Evolutionary conservation across 1,284 basidiomycete species (phyloP).

Genomic region (Wallemia hederae): DNA sequence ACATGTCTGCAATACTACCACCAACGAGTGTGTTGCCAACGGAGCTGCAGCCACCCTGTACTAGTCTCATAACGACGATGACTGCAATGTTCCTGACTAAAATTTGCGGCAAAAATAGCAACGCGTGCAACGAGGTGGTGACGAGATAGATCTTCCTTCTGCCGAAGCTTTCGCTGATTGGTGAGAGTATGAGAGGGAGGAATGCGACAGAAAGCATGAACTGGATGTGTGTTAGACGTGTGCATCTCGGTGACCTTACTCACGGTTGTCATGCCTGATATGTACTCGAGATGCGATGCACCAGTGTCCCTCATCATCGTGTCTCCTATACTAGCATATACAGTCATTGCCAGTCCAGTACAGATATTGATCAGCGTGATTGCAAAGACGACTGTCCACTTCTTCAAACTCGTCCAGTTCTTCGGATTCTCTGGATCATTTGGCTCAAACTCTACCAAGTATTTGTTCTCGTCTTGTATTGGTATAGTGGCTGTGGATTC

Average conservation of each 20-base stretch:
- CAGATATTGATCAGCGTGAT: not conserved
- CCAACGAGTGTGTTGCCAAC: not conserved
- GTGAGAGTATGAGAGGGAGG: not conserved
- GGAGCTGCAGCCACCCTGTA: not conserved
- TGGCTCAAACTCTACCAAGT: not conserved
- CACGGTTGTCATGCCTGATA: not conserved
- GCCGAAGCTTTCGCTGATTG: not conserved
- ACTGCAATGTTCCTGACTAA: not conserved
- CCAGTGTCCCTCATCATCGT: not conserved
- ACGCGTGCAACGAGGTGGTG: not conserved
- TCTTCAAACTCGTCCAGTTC: not conserved
- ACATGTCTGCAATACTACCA: not conserved
- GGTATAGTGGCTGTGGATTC: not conserved
- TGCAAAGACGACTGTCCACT: not conserved
- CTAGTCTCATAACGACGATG: not conserved
- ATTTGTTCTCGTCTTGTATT: not conserved
- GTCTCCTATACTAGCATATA: not conserved
- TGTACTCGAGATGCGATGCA: not conserved
- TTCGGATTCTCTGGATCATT: not conserved
- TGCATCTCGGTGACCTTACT: not conserved
- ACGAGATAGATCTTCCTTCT: not conserved
- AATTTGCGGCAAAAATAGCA: not conserved
- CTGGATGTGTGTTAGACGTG: not conserved
- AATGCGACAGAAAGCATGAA: not conserved
- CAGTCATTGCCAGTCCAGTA: not conserved